Evolutionary conservation across 148 eudicot species (phyloP), one percentile per base, ranked within the genome.

Genomic region (Vaccinium darrowii): DNA sequence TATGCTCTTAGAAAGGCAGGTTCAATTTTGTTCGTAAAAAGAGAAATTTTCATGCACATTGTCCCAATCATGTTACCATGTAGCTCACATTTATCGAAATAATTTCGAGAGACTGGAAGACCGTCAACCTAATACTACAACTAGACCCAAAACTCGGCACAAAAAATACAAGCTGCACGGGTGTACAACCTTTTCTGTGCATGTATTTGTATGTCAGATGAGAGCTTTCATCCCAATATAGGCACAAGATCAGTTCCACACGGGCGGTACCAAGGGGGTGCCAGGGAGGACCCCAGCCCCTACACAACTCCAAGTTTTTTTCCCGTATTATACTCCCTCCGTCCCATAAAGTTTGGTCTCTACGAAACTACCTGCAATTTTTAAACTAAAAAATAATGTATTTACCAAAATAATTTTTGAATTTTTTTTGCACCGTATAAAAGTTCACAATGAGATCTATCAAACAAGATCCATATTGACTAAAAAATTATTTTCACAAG

Each of bases 131-230:
- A 63, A 21, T 10, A 63, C 30, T 63, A 4, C 71, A 23, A 63
- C 30, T 63, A 2, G 23, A 63, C 23, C 1, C 30, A 63, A 63
- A 63, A 63, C 53, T 51, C 53, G 9, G 71, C 30, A 4, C 71
- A 63, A 8, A 63, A 63, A 23, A 9, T n/a, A 63, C 30, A 63
- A 63, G 71, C 13, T n/a, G 30, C 71, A 63, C 10, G 13, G 27
- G 71, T 63, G 71, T n/a, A 63, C 71, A 63, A n/a, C 71, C 71
- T n/a, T n/a, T 63, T 63, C 23, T 63, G 71, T 9, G 71, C 71
- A 9, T 23, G 71, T n/a, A 12, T 63, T n/a, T 23, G 27, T 30
- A 63, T n/a, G 30, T 63, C 30, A 1, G 30, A 63, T 63, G 71
- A 63, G 5, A 63, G 71, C 23, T 63, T 63, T 23, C 30, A 12